A percentile compares a stretch with the other conserved stretches of the same genome.
phyloP scores from a whole-genome alignment of 345 rosid genomes.

The Eucalyptus globulus region DNA sequence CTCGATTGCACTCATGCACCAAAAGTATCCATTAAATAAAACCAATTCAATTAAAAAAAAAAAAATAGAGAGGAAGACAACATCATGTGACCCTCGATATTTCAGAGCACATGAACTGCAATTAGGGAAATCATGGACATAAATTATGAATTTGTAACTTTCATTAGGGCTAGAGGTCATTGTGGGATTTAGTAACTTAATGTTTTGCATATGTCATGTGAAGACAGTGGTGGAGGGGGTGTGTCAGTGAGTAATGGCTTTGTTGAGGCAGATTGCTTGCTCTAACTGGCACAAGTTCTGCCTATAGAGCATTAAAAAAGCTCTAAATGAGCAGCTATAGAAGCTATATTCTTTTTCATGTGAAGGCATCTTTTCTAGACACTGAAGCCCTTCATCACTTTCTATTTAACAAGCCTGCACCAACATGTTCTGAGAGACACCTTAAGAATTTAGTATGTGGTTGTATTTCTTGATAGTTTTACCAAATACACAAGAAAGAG shows the following conservation, averaged over 20 bases:
- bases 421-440: neutral
- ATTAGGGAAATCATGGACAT: neutral
- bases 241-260: neutral
- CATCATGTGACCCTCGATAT: neutral
- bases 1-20: constrained; percentile 5
- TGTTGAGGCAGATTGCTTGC: neutral
- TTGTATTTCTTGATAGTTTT: neutral
- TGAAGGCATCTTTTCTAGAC: neutral
- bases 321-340: neutral
- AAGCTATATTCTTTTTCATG: neutral
- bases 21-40: neutral
- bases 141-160: neutral
- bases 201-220: neutral
- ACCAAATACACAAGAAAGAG: neutral
- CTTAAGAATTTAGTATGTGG: neutral
- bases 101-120: neutral
- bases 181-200: neutral
- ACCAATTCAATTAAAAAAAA: neutral
- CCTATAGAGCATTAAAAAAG: neutral
- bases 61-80: neutral
- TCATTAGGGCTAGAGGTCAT: neutral
- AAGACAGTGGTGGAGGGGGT: neutral
- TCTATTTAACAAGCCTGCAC: neutral
- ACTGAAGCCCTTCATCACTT: neutral
- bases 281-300: neutral